A percentile compares a stretch with the other conserved stretches of the same genome.
Evolutionary conservation across 495 filamentous ascomycete species (phyloP).

Genomic region (Podospora fimiseda): DNA sequence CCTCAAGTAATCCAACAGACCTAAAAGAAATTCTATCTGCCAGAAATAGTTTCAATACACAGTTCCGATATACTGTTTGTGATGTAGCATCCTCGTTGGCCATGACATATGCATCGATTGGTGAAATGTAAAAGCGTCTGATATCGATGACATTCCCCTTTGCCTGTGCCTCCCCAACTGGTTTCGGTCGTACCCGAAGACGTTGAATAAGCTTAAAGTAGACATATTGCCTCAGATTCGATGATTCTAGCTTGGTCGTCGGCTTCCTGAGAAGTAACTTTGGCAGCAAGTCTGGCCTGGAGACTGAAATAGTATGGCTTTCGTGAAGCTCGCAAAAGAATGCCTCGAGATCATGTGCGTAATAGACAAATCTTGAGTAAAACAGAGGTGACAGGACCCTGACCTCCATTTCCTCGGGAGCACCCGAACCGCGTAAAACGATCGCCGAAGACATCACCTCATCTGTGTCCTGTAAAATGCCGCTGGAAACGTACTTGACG

Average conservation of each 20-base stretch:
- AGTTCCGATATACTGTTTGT: conserved; percentile 22
- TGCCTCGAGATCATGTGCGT: conserved; percentile 44
- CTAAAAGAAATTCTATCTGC: conserved; percentile 32
- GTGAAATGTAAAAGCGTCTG: conserved; percentile 32
- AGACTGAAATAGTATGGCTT: conserved; percentile 47
- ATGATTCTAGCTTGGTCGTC: conserved; percentile 17
- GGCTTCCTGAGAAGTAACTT: conserved; percentile 33
- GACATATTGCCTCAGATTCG: conserved; percentile 26
- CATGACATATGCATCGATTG: conserved; percentile 39
- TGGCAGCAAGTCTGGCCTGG: conserved; percentile 38
- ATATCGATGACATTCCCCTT: conserved; percentile 21
- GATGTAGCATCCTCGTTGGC: conserved; percentile 19
- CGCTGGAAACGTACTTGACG: conserved; percentile 46
- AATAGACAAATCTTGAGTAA: conserved; percentile 52
- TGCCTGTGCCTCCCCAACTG: conserved; percentile 15
- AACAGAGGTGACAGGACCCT: conserved; percentile 53
- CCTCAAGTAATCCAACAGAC: conserved; percentile 21
- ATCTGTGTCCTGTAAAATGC: conserved; percentile 28
- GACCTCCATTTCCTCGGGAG: conserved; percentile 36
- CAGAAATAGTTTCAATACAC: conserved; percentile 31
- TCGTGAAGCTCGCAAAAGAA: conserved; percentile 45
- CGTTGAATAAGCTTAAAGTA: conserved; percentile 33
- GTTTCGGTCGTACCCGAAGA: conserved; percentile 31
- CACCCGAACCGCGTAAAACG: conserved; percentile 4
- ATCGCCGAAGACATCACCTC: conserved; percentile 33